phyloP scores from a whole-genome alignment of 1,284 basidiomycete genomes.

The Fomes fomentarius region DNA sequence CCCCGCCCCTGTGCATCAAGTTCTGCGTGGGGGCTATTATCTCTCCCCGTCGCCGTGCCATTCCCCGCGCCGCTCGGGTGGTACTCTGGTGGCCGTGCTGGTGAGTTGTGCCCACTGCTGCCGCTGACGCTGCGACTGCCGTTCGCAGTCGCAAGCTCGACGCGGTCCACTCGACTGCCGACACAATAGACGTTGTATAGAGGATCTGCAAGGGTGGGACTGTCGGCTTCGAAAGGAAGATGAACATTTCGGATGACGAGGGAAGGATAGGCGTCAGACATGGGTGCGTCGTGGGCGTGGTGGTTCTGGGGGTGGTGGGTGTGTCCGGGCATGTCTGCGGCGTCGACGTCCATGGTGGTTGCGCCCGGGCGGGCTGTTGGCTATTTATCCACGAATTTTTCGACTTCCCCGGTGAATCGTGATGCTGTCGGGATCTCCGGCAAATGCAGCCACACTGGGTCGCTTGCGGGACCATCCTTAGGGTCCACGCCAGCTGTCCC shows the following conservation, averaged over 20 bases:
- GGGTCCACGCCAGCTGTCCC: too few species aligned
- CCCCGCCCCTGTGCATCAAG: conserved; percentile 49
- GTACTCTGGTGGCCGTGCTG: conserved; percentile 19
- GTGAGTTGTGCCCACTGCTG: conserved; percentile 19
- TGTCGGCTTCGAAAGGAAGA: conserved; percentile 25
- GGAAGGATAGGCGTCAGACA: conserved; percentile 6
- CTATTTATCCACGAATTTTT: conserved; percentile 12
- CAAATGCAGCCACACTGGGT: background rate
- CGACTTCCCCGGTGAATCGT: conserved; percentile 3
- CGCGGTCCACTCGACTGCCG: conserved; percentile 24
- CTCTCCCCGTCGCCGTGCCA: conserved; percentile 3
- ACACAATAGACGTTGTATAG: conserved; percentile 32
- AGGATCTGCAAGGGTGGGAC: conserved; percentile 17
- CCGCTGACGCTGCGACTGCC: conserved; percentile 14
- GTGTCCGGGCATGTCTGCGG: conserved; percentile 20
- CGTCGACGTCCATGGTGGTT: conserved; percentile 21
- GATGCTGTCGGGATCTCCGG: conserved; percentile 9
- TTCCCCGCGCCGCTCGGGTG: background rate
- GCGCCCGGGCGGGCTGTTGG: background rate
- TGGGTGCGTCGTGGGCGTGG: conserved; percentile 1
- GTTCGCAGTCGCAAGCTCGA: conserved; percentile 22
- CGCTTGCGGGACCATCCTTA: conserved; percentile 9
- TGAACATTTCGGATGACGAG: conserved; percentile 31
- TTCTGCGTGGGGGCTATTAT: conserved; percentile 13
- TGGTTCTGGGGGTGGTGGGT: conserved; percentile 5